phyloP scores from a whole-genome alignment of 208 protist species.

The Tetramitus jugosus region DNA sequence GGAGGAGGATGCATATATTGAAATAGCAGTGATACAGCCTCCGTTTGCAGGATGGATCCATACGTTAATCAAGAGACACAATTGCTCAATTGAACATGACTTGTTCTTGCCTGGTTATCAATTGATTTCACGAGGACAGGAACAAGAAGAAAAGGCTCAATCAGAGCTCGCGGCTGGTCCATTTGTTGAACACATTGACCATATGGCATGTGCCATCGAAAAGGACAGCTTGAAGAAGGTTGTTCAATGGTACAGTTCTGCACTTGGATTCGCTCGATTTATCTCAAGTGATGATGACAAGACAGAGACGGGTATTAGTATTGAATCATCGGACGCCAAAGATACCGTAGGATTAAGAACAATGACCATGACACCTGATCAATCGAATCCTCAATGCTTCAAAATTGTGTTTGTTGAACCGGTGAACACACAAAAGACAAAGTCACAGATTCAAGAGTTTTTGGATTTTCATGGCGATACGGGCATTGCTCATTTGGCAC shows the following conservation, averaged over 20 bases:
- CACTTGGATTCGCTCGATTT: conserved; percentile 8
- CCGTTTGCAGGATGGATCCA: background rate
- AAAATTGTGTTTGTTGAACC: conserved; percentile 22
- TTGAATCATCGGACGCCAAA: background rate
- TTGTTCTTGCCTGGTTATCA: background rate
- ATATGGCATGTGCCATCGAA: conserved; percentile 16
- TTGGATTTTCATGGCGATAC: conserved; percentile 21
- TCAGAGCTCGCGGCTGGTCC: background rate
- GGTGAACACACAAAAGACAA: background rate
- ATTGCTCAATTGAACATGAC: background rate
- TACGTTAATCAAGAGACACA: background rate
- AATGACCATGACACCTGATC: background rate
- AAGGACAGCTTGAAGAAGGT: background rate
- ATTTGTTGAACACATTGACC: background rate
- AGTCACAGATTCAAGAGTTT: conserved; percentile 29
- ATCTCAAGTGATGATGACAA: conserved; percentile 2
- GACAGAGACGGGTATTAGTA: background rate
- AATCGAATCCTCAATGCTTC: background rate
- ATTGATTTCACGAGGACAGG: background rate
- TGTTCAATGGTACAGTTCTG: background rate
- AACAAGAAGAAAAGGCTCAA: background rate
- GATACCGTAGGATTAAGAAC: background rate
- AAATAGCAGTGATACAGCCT: background rate
- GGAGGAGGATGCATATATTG: background rate
- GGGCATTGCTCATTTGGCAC: conserved; percentile 10